Evolutionary conservation across 164 flowering plant genomes (phyloP).

Genomic region (Macadamia tetraphylla): DNA sequence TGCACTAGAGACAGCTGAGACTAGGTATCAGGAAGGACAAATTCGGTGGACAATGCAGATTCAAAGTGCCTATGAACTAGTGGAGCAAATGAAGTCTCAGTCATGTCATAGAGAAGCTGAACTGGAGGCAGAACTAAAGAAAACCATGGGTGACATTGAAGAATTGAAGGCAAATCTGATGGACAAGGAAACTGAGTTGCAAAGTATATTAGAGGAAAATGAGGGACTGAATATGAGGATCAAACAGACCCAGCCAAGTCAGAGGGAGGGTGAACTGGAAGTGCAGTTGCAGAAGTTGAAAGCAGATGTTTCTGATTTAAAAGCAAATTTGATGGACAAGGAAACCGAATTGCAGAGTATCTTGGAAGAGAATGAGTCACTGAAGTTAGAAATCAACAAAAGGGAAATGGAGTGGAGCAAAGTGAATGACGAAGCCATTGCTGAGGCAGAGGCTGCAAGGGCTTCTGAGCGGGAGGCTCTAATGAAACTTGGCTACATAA

Average conservation of each 20-base stretch:
- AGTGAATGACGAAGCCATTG: conserved; percentile 18
- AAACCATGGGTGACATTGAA: conserved; percentile 35
- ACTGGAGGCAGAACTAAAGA: conserved; percentile 42
- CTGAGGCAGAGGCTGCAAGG: conserved; percentile 40
- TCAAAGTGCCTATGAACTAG: conserved; percentile 40
- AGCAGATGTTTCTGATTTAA: conserved; percentile 38
- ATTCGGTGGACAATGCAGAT: conserved; percentile 33
- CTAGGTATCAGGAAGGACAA: conserved; percentile 47
- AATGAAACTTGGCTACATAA: conserved; percentile 42
- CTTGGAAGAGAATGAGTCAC: conserved; percentile 59
- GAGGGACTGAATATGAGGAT: conserved; percentile 44
- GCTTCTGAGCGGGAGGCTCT: conserved; percentile 59
- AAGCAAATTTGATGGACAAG: conserved; percentile 55
- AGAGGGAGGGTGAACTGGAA: conserved; percentile 34
- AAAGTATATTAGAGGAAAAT: conserved; percentile 66
- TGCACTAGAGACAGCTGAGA: conserved; percentile 52
- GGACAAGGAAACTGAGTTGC: conserved; percentile 83
- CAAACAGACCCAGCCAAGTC: conserved; percentile 21
- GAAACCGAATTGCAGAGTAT: conserved; percentile 63
- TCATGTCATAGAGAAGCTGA: conserved; percentile 41
- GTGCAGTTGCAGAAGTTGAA: conserved; percentile 32
- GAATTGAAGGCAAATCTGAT: conserved; percentile 64
- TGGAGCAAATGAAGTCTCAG: conserved; percentile 38
- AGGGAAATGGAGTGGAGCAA: conserved; percentile 30
- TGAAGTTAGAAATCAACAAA: conserved; percentile 43